These are phyloP conservation scores for Wickerhamiella azyma DNA, from an alignment of 805 yeast species.

Conservation along the genomic window DNA sequence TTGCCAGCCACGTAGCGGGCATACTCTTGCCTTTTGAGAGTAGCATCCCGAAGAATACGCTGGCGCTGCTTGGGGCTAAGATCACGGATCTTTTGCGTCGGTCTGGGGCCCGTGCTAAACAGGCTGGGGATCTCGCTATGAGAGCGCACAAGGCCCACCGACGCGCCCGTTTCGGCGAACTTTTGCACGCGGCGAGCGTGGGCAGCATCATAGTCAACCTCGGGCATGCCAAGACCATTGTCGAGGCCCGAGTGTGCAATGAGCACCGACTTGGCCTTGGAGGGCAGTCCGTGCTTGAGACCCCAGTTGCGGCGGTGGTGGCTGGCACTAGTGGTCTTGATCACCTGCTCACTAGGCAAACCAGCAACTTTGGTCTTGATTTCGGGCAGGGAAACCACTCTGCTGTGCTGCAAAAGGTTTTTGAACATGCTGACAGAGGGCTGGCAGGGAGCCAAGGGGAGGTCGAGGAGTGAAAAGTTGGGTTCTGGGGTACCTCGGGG, in stretches of 20 bases:
- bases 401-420: constrained; percentile 18
- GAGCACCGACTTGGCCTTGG: constrained; percentile 18
- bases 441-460: background rate
- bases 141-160: background rate
- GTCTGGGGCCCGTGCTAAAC: constrained; percentile 12
- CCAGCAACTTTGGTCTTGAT: constrained; percentile 9
- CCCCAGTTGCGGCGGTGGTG: constrained; percentile 27
- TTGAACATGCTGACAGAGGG: constrained; percentile 11
- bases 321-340: constrained; percentile 23
- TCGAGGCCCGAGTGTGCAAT: constrained; percentile 21
- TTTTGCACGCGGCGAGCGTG: constrained; percentile 20
- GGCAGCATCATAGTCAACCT: constrained; percentile 19
- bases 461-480: background rate
- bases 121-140: constrained; percentile 13
- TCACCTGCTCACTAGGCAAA: constrained; percentile 23
- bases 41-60: constrained; percentile 13
- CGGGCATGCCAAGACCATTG: constrained; percentile 21
- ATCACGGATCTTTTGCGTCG: constrained; percentile 5
- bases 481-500: no score
- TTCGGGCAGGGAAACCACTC: constrained; percentile 19
- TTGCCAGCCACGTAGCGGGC: background rate
- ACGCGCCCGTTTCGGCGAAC: constrained; percentile 22
- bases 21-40: constrained; percentile 11
- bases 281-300: constrained; percentile 22
- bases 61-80: constrained; percentile 13